Conservation (phyloP, 148 eudicot species). For the Spergularia marina region DNA sequence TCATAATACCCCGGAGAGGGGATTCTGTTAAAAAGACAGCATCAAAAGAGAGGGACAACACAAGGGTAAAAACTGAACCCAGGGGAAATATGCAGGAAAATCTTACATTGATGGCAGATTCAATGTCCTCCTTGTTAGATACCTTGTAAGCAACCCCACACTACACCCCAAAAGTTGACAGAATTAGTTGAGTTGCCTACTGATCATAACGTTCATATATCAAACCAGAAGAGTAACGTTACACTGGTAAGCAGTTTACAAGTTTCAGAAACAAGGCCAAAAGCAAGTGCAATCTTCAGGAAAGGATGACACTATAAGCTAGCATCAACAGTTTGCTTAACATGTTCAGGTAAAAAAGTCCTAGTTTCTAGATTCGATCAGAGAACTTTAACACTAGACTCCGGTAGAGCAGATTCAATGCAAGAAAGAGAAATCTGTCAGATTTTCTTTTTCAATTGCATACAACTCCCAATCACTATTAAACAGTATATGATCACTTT, state of each 20-base stretch:
- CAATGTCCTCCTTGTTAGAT: slow-evolving; percentile 58
- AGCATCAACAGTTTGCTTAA: too few species aligned
- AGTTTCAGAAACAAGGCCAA: too few species aligned
- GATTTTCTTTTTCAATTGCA: background rate
- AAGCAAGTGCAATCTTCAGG: too few species aligned
- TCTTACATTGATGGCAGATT: slow-evolving; percentile 63
- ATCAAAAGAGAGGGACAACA: slow-evolving; percentile 12
- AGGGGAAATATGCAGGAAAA: background rate
- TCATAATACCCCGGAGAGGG: slow-evolving; percentile 32
- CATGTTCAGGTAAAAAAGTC: background rate
- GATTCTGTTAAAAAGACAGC: slow-evolving; percentile 23
- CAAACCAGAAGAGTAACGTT: too few species aligned
- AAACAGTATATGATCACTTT: background rate
- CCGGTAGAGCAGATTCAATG: background rate
- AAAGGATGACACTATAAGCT: too few species aligned
- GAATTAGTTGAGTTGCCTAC: background rate
- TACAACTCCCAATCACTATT: background rate
- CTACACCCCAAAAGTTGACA: slow-evolving; percentile 30
- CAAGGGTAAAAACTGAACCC: background rate
- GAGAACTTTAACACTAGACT: background rate
- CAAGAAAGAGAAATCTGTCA: too few species aligned
- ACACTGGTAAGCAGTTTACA: too few species aligned
- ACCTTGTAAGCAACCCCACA: slow-evolving; percentile 95
- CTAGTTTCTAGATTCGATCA: background rate
- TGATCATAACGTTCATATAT: background rate